Percentiles rank a stretch among this genome's conserved stretches.
These are phyloP conservation scores for Linnemannia schmuckeri DNA, from an alignment of 192 early-diverging fungal genomes.

Conservation along the genomic window DNA sequence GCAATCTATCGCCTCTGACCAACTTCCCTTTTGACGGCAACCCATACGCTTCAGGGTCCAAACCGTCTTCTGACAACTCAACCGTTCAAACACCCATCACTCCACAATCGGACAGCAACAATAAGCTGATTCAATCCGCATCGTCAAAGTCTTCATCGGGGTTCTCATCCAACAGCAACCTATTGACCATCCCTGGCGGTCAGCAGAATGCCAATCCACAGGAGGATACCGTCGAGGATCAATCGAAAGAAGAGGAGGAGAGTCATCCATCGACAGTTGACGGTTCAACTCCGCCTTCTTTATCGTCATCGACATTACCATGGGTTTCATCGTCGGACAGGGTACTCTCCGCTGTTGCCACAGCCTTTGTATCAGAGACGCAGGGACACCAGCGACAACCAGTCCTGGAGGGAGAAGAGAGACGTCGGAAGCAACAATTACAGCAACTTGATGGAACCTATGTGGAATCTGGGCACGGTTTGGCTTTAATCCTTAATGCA, in stretches of 20 bases:
- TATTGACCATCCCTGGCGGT: not conserved
- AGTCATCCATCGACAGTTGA: too few species aligned
- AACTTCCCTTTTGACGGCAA: slow-evolving; percentile 13
- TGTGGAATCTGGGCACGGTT: not conserved
- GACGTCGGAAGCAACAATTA: not conserved
- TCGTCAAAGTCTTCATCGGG: not conserved
- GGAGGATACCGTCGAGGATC: not conserved
- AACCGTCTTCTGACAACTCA: not conserved
- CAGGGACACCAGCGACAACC: not conserved
- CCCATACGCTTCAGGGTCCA: slow-evolving; percentile 2
- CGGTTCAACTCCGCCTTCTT: not conserved
- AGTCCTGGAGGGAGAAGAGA: not conserved
- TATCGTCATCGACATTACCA: not conserved
- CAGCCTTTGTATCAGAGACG: not conserved
- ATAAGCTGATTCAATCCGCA: not conserved
- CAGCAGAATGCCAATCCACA: not conserved
- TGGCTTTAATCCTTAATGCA: not conserved
- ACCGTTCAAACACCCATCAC: not conserved
- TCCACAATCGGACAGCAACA: not conserved
- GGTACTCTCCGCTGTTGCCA: not conserved
- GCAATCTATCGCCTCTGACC: not conserved
- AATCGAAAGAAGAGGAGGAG: not conserved
- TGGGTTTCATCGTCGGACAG: not conserved
- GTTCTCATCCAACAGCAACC: not conserved
- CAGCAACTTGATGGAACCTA: not conserved